Base-by-base conservation (phyloP, 176 grass and related monocot genomes). In the Juncus effusus region DNA sequence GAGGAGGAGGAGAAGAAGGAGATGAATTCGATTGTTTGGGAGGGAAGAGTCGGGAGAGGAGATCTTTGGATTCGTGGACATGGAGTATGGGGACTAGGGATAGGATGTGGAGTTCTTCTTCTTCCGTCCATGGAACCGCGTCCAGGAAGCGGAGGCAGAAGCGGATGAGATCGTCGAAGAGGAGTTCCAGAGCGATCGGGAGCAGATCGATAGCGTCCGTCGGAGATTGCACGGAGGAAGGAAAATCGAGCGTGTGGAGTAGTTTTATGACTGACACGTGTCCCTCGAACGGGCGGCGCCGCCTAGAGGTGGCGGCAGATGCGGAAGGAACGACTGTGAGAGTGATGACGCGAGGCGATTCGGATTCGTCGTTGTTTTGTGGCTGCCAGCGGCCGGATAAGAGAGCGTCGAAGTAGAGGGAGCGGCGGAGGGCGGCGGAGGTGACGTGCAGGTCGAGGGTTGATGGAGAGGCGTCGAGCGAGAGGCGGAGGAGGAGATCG, bases 171-270 rank as follows among this genome's bases (percentile, higher is more conserved):
- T 76, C 83, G 64, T 86, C 83, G 69, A 86, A 91, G n/a, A 86
- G 74, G 55, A 91, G 76, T 60, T 91, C 80, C 11, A 78, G 70
- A 3, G 88, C 80, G 15, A 91, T 65, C 7, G 59, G 88, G 59
- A 91, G 68, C 58, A 86, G 19, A 70, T 84, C 80, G 55, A 87
- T 71, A 14, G 88, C 80, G 7, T 91, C 83, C 19, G 74, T 64
- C 2, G 75, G 73, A 13, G 80, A 81, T 19, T 40, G 59, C 42
- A 87, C 74, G 40, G 67, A 14, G 2, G 77, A 75, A 5, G 77
- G 56, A 54, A 91, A 91, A 50, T 91, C 80, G 55, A 84, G 64
- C 6, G 74, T 79, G 83, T 91, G 88, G 60, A 87, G 88, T 59
- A 91, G 83, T 7, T 74, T 50, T 38, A 91, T 40, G 40, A 79